A percentile compares a stretch with the other conserved stretches of the same genome.
Evolutionary conservation across 2,329 filamentous ascomycete genomes (phyloP).

Genomic region (Trichoderma atrobrunneum): DNA sequence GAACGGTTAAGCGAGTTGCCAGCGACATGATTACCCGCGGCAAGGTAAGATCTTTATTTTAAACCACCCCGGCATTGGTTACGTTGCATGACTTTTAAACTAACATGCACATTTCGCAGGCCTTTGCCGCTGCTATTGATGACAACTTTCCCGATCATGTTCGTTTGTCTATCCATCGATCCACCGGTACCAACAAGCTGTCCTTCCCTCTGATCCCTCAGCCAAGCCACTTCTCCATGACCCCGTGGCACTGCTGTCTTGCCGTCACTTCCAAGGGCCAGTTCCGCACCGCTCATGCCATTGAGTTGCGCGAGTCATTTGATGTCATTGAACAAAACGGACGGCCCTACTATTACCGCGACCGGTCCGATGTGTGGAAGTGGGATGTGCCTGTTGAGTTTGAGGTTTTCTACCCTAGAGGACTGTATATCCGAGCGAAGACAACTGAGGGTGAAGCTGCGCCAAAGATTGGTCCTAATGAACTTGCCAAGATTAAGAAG

Average conservation of each 20-base stretch:
- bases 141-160: not conserved
- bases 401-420: not conserved
- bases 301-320: not conserved
- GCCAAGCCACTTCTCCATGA: not conserved
- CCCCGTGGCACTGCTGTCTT: not conserved
- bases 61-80: not conserved
- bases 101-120: not conserved
- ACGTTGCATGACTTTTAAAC: not conserved
- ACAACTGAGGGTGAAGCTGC: not conserved
- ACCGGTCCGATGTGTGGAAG: not conserved
- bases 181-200: not conserved
- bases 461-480: not conserved
- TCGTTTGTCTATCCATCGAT: not conserved
- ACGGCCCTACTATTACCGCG: not conserved
- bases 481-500: not conserved
- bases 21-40: slow-evolving; percentile 1
- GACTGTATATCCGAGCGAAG: not conserved
- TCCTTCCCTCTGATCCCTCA: not conserved
- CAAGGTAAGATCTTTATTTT: not conserved
- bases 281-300: not conserved
- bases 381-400: slow-evolving; percentile 5
- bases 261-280: not conserved
- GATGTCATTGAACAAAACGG: not conserved
- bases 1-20: not conserved
- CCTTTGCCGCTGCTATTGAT: not conserved